Evolutionary conservation across 1,284 basidiomycete genomes (phyloP).

Genomic region (Trichosporon sp.): DNA sequence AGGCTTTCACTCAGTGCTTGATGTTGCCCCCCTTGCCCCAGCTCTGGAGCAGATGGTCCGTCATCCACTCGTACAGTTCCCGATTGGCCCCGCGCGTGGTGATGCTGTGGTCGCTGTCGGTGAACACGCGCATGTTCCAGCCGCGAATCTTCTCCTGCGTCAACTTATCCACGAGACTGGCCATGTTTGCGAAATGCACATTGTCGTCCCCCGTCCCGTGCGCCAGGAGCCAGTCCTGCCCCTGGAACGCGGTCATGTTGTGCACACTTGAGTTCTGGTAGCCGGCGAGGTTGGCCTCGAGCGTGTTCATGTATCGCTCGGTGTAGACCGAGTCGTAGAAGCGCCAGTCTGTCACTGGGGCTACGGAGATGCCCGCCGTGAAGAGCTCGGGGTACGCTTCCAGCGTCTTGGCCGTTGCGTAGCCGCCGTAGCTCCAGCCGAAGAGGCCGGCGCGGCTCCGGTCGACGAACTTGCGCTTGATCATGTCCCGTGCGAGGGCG

Average conservation of each 20-base stretch:
- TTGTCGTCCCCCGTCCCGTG: slow-evolving; percentile 95
- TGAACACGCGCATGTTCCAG: slow-evolving; percentile 93
- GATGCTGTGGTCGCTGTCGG: slow-evolving; percentile 91
- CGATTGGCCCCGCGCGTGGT: slow-evolving; percentile 70
- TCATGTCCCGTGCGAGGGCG: slow-evolving; percentile 66
- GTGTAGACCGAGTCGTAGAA: slow-evolving; percentile 72
- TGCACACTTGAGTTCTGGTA: slow-evolving; percentile 83
- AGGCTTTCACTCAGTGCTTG: slow-evolving; percentile 17
- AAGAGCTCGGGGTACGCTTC: slow-evolving; percentile 84
- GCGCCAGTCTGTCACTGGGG: slow-evolving; percentile 76
- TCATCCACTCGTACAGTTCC: slow-evolving; percentile 86
- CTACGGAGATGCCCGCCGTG: slow-evolving; percentile 66
- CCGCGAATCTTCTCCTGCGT: slow-evolving; percentile 73
- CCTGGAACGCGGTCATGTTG: slow-evolving; percentile 78
- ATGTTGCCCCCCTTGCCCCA: slow-evolving; percentile 80
- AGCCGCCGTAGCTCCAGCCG: slow-evolving; percentile 96
- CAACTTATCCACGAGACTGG: slow-evolving; percentile 87
- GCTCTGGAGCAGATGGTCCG: slow-evolving; percentile 77
- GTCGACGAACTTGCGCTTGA: slow-evolving; percentile 57
- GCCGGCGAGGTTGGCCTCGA: slow-evolving; percentile 72
- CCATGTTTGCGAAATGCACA: slow-evolving; percentile 86
- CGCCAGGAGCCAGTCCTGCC: slow-evolving; percentile 75
- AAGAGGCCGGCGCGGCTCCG: slow-evolving; percentile 82
- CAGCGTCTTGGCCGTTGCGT: slow-evolving; percentile 86
- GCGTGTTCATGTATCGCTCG: slow-evolving; percentile 94